Percentiles rank a stretch among this genome's conserved stretches.
Conservation (phyloP, 306 rosid species). For the Prunus armeniaca region DNA sequence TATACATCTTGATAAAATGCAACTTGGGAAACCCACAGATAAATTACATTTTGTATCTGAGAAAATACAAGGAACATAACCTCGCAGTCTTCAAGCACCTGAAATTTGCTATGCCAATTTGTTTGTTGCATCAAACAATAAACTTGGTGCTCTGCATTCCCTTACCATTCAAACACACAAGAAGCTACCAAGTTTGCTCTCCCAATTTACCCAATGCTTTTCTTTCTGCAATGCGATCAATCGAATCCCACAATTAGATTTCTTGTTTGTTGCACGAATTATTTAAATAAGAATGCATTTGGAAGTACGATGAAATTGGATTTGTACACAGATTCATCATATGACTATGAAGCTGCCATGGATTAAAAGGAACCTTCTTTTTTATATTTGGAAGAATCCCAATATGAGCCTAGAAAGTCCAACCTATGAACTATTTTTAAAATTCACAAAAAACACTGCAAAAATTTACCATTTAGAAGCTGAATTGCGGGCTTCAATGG, state of each 20-base stretch:
- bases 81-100: neutral
- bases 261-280: neutral
- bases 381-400: neutral
- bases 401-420: neutral
- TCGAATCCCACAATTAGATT: neutral
- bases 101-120: neutral
- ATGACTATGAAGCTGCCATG: neutral
- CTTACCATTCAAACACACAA: neutral
- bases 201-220: neutral
- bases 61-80: neutral
- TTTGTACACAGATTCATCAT: neutral
- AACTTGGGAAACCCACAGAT: neutral
- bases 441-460: neutral
- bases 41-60: neutral
- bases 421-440: neutral
- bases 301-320: neutral
- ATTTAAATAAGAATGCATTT: neutral
- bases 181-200: neutral
- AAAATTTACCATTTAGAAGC: conserved; percentile 38
- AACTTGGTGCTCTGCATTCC: neutral
- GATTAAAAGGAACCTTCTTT: neutral
- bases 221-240: conserved; percentile 3
- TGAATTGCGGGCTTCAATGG: conserved; percentile 44
- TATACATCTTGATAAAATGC: neutral
- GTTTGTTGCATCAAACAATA: neutral